Evolutionary conservation across 768 basidiomycete genomes (phyloP).

Genomic region (Kwoniella sp.): DNA sequence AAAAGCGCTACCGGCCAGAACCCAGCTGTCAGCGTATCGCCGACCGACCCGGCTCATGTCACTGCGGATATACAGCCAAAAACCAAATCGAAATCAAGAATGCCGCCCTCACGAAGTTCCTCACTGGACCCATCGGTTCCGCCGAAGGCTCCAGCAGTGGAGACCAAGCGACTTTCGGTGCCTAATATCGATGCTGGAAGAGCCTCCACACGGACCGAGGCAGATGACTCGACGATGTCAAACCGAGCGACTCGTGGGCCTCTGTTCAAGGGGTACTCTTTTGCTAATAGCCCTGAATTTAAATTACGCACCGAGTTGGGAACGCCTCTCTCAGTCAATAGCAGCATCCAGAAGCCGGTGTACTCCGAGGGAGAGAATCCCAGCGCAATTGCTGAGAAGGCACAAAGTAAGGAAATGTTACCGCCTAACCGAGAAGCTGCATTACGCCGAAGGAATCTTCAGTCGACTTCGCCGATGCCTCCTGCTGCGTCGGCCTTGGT

Average conservation of each 20-base stretch:
- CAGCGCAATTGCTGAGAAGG: no score
- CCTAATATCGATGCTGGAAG: not conserved
- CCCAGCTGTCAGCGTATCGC: not conserved
- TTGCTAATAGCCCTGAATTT: not conserved
- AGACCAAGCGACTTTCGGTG: slow-evolving; percentile 8
- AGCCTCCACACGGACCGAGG: not conserved
- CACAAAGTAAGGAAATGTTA: slow-evolving; percentile 2
- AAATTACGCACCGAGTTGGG: not conserved
- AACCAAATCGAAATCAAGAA: not conserved
- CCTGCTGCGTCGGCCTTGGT: not conserved
- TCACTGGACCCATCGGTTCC: slow-evolving; percentile 1
- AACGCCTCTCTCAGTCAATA: not conserved
- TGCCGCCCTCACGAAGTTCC: slow-evolving; percentile 5
- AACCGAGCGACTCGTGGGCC: not conserved
- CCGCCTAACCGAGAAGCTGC: slow-evolving; percentile 47
- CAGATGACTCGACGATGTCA: no score
- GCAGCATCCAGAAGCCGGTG: no score
- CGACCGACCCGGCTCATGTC: not conserved
- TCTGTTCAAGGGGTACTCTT: not conserved
- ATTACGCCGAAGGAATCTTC: slow-evolving; percentile 35
- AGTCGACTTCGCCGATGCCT: not conserved
- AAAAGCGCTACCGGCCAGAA: not conserved
- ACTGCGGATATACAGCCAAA: not conserved
- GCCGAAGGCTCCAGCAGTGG: not conserved
- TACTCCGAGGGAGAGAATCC: no score